These are phyloP conservation scores for Heterobasidion occidentale DNA, from an alignment of 1,284 basidiomycete genomes.

Conservation along the genomic window DNA sequence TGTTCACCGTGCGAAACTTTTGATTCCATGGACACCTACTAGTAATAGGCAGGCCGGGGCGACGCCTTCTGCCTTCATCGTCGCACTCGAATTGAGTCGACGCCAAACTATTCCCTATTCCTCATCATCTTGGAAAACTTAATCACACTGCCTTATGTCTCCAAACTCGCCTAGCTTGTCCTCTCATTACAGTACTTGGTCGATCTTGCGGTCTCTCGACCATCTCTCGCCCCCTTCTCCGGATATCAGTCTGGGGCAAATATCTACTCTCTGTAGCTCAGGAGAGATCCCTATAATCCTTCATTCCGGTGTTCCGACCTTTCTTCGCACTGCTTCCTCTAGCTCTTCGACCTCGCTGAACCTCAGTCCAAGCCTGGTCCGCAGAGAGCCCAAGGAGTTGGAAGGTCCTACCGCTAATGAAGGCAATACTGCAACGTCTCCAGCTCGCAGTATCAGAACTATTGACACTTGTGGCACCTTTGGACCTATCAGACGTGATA, in stretches of 20 bases:
- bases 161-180: neutral
- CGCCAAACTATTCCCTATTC: no score
- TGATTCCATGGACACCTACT: no score
- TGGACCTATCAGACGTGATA: neutral
- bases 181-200: conserved; percentile 4
- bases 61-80: no score
- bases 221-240: conserved; percentile 41
- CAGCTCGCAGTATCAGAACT: neutral
- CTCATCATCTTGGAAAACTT: no score
- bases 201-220: conserved; percentile 31
- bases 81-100: no score
- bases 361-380: neutral
- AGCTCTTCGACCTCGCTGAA: conserved; percentile 7
- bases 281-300: conserved; percentile 52
- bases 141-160: no score
- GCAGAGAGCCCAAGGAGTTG: neutral
- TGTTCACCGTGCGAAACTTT: no score
- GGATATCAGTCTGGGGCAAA: conserved; percentile 30
- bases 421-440: neutral
- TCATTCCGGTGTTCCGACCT: conserved; percentile 17
- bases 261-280: conserved; percentile 33
- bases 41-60: no score
- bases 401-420: neutral
- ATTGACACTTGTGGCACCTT: neutral
- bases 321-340: conserved; percentile 10